These are phyloP conservation scores for Cladosporium oxysporum DNA, from an alignment of 2,329 filamentous ascomycete species.

Conservation along the genomic window DNA sequence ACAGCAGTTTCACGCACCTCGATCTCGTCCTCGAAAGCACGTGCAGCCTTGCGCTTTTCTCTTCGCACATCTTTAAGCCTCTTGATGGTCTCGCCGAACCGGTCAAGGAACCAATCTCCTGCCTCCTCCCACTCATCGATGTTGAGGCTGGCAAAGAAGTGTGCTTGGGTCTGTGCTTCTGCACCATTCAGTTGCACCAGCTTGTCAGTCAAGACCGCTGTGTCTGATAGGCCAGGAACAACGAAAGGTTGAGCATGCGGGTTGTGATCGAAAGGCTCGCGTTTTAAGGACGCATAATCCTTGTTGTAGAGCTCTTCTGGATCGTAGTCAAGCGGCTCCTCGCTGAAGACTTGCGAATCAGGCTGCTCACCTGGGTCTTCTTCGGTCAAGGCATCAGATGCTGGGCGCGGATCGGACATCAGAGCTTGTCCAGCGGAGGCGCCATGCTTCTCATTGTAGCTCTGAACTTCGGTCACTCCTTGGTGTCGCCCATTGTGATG, in stretches of 20 bases:
- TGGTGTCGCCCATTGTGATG: background rate
- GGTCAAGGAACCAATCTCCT: slow-evolving; percentile 61
- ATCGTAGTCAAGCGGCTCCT: slow-evolving; percentile 32
- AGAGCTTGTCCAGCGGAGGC: background rate
- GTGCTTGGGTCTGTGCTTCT: slow-evolving; percentile 41
- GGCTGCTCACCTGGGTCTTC: background rate
- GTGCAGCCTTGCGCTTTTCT: slow-evolving; percentile 55
- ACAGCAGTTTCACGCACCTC: slow-evolving; percentile 55
- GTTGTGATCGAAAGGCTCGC: slow-evolving; percentile 32
- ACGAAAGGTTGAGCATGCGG: slow-evolving; percentile 25
- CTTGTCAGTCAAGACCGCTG: slow-evolving; percentile 27
- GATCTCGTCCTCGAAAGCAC: slow-evolving; percentile 57
- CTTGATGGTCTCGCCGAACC: slow-evolving; percentile 53
- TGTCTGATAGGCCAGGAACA: slow-evolving; percentile 15
- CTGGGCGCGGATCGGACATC: background rate
- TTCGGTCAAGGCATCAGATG: slow-evolving; percentile 3
- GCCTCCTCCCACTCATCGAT: slow-evolving; percentile 63
- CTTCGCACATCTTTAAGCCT: slow-evolving; percentile 56
- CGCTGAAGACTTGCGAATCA: background rate
- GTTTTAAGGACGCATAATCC: slow-evolving; percentile 32
- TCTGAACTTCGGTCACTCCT: background rate
- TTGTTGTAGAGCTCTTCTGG: slow-evolving; percentile 30
- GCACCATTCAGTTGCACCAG: slow-evolving; percentile 23
- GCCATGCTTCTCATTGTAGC: background rate
- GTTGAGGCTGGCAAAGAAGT: slow-evolving; percentile 55